Base-by-base conservation (phyloP, 1,284 basidiomycete genomes). In the Pseudomicrostroma phylloplanum region DNA sequence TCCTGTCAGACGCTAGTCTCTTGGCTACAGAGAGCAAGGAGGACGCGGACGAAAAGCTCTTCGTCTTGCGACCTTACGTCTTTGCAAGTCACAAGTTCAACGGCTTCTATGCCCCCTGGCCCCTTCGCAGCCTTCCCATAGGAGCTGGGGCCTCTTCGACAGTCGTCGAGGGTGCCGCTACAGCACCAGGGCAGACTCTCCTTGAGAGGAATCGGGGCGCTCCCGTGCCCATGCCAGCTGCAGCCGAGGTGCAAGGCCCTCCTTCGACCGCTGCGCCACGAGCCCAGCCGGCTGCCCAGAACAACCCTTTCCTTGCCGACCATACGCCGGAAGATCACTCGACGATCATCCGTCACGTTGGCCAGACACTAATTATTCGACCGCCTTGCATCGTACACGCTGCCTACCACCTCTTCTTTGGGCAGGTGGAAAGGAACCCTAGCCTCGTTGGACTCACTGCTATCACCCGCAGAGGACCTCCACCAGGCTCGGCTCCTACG, bases 81-180 rank as follows among this genome's bases (percentile, higher is more conserved):
- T 84, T 84, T 68, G 83, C 83, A 0, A 81, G 83, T 0, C 82
- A 82, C 71, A 81, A 82, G 69, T 84, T 83, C 67, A 82, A 83
- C 58, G 72, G 82, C 4, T 83, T 78, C 68, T 80, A 80, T 65
- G 82, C 81, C 0, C 83, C 83, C 0, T 85, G 83, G 83, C 82
- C 80, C 1, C 69, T 71, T 0, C 61, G 66, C 17, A 66, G 65
- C 17, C 62, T 71, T 13, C 70, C 71, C 0, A 42, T 66, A 21
- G 2, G 26, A 23, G 4, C 15, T 12, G 43, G 9, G 9, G 3
- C 30, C 9, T 9, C 30, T 36, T 36, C 9, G 30, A 36, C 30
- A 36, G 9, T 36, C 9, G 30, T 9, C 3, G 30, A 36, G 30
- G 9, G 30, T 9, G 12, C n/a, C n/a, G 46, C 46, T n/a, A 4